Conservation (phyloP, 2,329 filamentous ascomycete species). For the Fusarium sp. region DNA sequence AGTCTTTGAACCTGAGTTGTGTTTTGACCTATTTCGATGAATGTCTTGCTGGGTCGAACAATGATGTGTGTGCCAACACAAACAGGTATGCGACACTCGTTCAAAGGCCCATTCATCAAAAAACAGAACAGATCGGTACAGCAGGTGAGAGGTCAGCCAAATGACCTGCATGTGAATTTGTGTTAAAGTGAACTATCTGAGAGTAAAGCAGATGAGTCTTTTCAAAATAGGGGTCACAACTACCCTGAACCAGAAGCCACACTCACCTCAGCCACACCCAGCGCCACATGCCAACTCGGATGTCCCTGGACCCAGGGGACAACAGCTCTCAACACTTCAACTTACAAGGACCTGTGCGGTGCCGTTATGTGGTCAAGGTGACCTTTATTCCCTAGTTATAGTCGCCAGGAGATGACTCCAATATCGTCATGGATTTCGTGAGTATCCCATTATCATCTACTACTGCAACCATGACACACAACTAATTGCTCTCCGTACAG, state of each 20-base stretch:
- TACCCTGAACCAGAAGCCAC: constrained; percentile 24
- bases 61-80: not conserved
- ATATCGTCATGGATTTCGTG: constrained; percentile 65
- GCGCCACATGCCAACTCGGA: constrained; percentile 17
- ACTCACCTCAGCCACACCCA: constrained; percentile 1
- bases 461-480: constrained; percentile 4
- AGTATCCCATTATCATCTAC: constrained; percentile 36
- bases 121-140: not conserved
- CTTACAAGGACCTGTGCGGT: constrained; percentile 26
- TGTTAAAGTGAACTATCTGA: not conserved
- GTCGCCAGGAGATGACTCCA: constrained; percentile 54
- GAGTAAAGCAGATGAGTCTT: not conserved
- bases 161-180: too few relatives aligned
- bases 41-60: too few relatives aligned
- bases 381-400: constrained; percentile 19
- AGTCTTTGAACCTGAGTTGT: not conserved
- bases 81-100: too few relatives aligned
- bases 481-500: constrained; percentile 47
- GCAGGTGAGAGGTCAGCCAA: not conserved
- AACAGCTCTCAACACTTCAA: constrained; percentile 34
- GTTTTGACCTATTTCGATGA: fast-evolving
- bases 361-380: constrained; percentile 32
- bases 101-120: not conserved
- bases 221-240: constrained; percentile 1
- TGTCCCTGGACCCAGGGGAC: constrained; percentile 20